A percentile compares a stretch with the other conserved stretches of the same genome.
These are phyloP conservation scores for Teratosphaeria viscida DNA, from an alignment of 2,329 filamentous ascomycete species.

Conservation along the genomic window DNA sequence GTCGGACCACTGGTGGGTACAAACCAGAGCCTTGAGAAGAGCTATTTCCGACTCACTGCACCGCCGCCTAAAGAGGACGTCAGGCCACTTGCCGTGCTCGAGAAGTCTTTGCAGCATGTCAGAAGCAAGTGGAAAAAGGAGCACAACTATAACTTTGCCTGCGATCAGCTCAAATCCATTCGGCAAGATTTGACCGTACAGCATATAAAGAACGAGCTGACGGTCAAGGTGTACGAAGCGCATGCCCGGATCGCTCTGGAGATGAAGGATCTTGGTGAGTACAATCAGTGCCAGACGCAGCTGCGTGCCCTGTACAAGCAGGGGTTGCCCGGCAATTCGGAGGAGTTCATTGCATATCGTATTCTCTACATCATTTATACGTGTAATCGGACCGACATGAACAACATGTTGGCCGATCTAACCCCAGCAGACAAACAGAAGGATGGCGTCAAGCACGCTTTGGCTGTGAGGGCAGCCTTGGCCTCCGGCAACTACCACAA, in stretches of 20 bases:
- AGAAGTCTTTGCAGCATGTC: constrained; percentile 74
- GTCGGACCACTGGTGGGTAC: constrained; percentile 72
- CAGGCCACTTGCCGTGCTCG: constrained; percentile 68
- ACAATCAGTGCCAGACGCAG: constrained; percentile 99
- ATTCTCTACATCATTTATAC: constrained; percentile 99
- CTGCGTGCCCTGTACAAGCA: constrained; percentile 81
- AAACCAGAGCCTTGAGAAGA: constrained; percentile 77
- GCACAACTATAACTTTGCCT: constrained; percentile 92
- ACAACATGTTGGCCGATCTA: constrained; percentile 98
- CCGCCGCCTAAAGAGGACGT: constrained; percentile 82
- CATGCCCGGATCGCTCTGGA: constrained; percentile 95
- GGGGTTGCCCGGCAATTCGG: constrained; percentile 76
- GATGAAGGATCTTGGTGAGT: constrained; percentile 99
- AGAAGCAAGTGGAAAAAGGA: constrained; percentile 93
- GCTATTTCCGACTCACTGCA: constrained; percentile 85
- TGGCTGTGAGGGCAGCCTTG: constrained; percentile 81
- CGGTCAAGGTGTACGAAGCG: constrained; percentile 91
- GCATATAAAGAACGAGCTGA: constrained; percentile 93
- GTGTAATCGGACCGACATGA: constrained; percentile 94
- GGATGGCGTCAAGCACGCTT: constrained; percentile 74
- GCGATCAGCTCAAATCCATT: constrained; percentile 98
- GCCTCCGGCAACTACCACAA: constrained; percentile 94
- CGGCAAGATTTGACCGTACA: constrained; percentile 97
- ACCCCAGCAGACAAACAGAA: constrained; percentile 90
- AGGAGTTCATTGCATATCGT: constrained; percentile 98